Base-by-base conservation (phyloP, 805 yeast genomes). In the Starmerella bombicola region DNA sequence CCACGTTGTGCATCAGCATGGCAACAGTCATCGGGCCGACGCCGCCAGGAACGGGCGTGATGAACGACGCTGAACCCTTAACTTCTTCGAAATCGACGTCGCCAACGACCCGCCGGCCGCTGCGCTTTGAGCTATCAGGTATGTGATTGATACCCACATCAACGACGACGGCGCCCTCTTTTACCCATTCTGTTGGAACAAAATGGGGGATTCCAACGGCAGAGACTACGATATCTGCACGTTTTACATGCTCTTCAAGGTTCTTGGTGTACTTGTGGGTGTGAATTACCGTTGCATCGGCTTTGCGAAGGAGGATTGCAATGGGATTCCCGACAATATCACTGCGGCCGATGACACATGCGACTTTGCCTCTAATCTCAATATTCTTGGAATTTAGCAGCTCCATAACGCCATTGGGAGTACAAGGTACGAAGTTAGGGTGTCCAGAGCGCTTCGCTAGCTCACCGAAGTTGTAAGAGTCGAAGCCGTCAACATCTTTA, bases 21-120 rank as follows among this genome's bases (percentile, higher is more conserved):
- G 95, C 95, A 34, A 88, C 96, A 20, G 98, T 88, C 97, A 88
- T 88, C 50, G 98, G 98, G 31, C 98, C 98, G 46, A 88, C 97
- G 53, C 97, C 97, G 55, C 97, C 97, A 19, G 98, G 98, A 36
- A 88, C 98, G 9, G 98, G 97, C 3, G 97, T 86, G 49, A 88
- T 70, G 54, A 70, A 73, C 10, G 77, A 65, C 4, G 86, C 91
- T 39, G 64, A 57, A 37, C 68, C 61, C 41, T 80, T 84, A 22
- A 76, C 66, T 36, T 68, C 79, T 53, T 69, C 85, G 38, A 42
- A 49, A 55, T 86, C 95, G 33, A 84, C 96, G 60, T 88, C 98
- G 45, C 98, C 98, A 10, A 84, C 93, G 55, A 91, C 68, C 55
- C 76, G 74, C 56, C 68, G 73, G 30, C 96, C 96, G 12, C 80